Evolutionary conservation across 805 yeast species (phyloP), one percentile per base, ranked within the genome.

Genomic region (Myxozyma neglecta): DNA sequence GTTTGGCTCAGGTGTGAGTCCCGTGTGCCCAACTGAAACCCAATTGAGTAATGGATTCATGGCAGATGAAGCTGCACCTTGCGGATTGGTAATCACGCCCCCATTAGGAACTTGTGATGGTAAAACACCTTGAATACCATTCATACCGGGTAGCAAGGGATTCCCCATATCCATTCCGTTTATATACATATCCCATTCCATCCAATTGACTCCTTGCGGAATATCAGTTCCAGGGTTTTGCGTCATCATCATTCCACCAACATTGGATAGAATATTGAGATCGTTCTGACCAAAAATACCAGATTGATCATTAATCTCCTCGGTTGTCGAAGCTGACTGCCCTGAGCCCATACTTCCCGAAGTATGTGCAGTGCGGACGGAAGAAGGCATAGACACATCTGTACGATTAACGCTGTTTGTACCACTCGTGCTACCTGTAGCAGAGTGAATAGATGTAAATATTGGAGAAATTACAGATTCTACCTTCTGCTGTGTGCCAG

Each of bases 171-270:
- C 62, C 60, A 61, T 50, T 20, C 65, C 65, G 18, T 54, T 53
- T 32, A 61, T 50, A 34, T 54, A 58, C 63, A 59, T 55, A 37
- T 61, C 63, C 65, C 65, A 61, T 20, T 61, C 65, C 42, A 48
- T 57, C 63, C 63, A 61, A 29, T 51, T 61, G 53, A 50, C 50
- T 7, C 60, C 58, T 16, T 57, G 58, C 24, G 60, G 60, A 14
- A 56, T 32, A 14, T 57, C 64, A 16, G 37, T 54, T 9, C 63
- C 63, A 1, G 64, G 60, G 20, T 37, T 57, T 35, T 39, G 60
- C 16, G 55, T 49, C 64, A 49, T 57, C 53, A 59, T 36, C 65
- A 61, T 40, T 45, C 45, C 49, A 5, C 62, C 63, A 6, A 55
- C 36, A 13, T 34, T 51, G 24, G 60, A 50, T 13, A 59, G n/a